Percentiles rank a stretch among this genome's conserved stretches.
phyloP scores from a whole-genome alignment of 306 rosid genomes.

The Citrullus colocynthis region DNA sequence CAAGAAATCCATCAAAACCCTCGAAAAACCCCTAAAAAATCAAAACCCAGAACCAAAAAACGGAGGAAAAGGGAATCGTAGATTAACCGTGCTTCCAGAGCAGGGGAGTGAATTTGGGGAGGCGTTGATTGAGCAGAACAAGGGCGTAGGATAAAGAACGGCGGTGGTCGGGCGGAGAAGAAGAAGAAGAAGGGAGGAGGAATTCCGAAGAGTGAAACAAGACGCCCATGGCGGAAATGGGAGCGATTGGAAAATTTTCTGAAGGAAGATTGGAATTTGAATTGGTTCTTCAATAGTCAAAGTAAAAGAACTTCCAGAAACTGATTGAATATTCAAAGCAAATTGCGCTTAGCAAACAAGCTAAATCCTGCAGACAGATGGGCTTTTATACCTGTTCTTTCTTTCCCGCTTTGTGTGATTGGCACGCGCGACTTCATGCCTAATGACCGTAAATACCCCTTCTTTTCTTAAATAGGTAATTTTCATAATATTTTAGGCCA shows the following conservation, averaged over 20 bases:
- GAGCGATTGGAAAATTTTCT: not conserved
- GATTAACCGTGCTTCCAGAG: constrained; percentile 76
- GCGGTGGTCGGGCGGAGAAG: constrained; percentile 13
- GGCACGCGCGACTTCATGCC: not conserved
- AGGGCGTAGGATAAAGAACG: constrained; percentile 39
- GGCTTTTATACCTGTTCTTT: not conserved
- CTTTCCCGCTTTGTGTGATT: not conserved
- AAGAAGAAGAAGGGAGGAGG: constrained; percentile 36
- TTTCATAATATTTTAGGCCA: no score
- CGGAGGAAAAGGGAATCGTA: not conserved
- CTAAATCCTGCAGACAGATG: not conserved
- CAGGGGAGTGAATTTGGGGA: constrained; percentile 70
- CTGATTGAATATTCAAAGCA: not conserved
- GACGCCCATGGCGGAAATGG: constrained; percentile 23
- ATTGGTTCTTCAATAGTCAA: not conserved
- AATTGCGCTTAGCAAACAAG: not conserved
- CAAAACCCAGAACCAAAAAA: not conserved
- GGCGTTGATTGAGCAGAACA: constrained; percentile 61
- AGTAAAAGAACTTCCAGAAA: not conserved
- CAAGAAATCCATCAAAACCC: not conserved
- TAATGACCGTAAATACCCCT: not conserved
- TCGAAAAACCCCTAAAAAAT: not conserved
- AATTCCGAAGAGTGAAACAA: constrained; percentile 57
- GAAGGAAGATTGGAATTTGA: not conserved
- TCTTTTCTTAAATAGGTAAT: no score